Evolutionary conservation across 1,284 basidiomycete species (phyloP), one percentile per base, ranked within the genome.

Genomic region (Melampsora abietis-canadensis): DNA sequence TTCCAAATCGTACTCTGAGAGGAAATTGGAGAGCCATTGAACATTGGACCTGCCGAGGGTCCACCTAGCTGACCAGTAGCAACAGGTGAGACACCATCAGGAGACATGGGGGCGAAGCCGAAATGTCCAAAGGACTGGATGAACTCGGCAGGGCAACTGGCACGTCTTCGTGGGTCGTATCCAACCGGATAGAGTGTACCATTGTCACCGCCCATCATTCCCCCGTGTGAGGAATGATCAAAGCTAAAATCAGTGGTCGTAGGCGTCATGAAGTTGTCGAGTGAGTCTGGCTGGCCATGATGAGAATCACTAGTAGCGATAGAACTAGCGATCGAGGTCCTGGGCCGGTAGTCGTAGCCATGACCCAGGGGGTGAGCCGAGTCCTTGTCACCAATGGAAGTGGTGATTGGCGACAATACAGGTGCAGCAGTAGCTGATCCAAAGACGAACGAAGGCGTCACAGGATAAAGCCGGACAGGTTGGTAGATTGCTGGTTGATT

Each of bases 71-170:
- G 51, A 21, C 6, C 51, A 21, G 19, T 27, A 7, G 51, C n/a
- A 57, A 6, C 15, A 10, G 51, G 51, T n/a, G 27, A 57, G 27
- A 7, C 0, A 19, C 59, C 24, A 59, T 14, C 37, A 19, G 31
- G 4, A 5, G 47, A 19, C 6, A 68, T 37, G 21, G 74, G 59
- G 27, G 76, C 30, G 21, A 77, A 51, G 21, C 69, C 66, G 51
- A 76, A 74, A 54, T 68, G 62, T 59, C 67, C 70, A 65, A 77
- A 76, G 10, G 64, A 65, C 19, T 73, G 69, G 19, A 70, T 60
- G 30, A 77, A 75, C 6, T 74, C 76, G 15, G 76, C 76, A 5
- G 76, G 76, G 54, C 76, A 77, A 27, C 68, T 73, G 19, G 77
- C 69, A 27, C 77, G 68, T 31, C 77, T 68, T 30, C 66, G 61